Conservation (phyloP, 2,329 filamentous ascomycete genomes). For the Calonectria pseudoreteaudii region DNA sequence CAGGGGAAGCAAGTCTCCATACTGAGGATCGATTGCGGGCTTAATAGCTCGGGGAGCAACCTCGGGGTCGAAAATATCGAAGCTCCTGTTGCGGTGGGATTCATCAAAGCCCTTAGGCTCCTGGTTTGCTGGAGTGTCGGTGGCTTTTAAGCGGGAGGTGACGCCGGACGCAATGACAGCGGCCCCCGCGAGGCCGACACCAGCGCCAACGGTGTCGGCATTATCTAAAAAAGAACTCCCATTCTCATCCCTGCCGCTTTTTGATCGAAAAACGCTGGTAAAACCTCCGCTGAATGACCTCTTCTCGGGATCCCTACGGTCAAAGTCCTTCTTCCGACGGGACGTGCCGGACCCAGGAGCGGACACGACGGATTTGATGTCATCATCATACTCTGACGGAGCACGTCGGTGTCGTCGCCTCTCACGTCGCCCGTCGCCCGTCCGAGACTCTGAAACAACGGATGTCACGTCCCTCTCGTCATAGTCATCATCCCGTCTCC, state of each 20-base stretch:
- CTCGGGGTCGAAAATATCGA: slow-evolving; percentile 65
- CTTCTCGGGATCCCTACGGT: slow-evolving; percentile 51
- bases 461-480: slow-evolving; percentile 63
- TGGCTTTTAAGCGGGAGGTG: slow-evolving; percentile 57
- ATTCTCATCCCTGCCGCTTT: slow-evolving; percentile 53
- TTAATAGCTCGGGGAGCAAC: slow-evolving; percentile 69
- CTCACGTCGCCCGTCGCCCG: slow-evolving; percentile 48
- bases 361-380: slow-evolving; percentile 59
- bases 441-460: slow-evolving; percentile 59
- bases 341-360: slow-evolving; percentile 47
- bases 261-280: slow-evolving; percentile 61
- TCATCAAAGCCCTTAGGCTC: slow-evolving; percentile 46
- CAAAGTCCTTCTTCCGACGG: slow-evolving; percentile 48
- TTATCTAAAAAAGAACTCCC: slow-evolving; percentile 78
- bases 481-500: slow-evolving; percentile 50
- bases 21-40: slow-evolving; percentile 74
- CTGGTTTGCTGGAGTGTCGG: slow-evolving; percentile 56
- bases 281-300: slow-evolving; percentile 55
- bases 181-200: slow-evolving; percentile 72
- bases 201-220: slow-evolving; percentile 77
- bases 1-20: slow-evolving; percentile 73
- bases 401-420: slow-evolving; percentile 46
- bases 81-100: slow-evolving; percentile 37
- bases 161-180: slow-evolving; percentile 54
- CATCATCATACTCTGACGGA: slow-evolving; percentile 55